A percentile compares a stretch with the other conserved stretches of the same genome.
phyloP scores from a whole-genome alignment of 257 asterid species.

The Jaltomata sinuosa region DNA sequence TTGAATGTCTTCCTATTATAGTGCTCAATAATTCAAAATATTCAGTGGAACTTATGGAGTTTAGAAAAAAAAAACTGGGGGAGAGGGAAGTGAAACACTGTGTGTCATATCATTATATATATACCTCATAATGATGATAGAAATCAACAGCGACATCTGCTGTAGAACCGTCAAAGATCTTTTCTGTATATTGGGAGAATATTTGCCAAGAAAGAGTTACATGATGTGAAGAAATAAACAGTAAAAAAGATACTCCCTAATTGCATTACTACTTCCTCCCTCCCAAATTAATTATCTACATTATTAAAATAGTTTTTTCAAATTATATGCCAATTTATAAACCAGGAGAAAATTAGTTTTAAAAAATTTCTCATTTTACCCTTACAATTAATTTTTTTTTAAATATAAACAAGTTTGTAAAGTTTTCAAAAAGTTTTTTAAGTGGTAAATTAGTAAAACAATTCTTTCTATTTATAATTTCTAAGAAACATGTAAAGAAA shows the following conservation, averaged over 20 bases:
- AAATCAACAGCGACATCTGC: slow-evolving; percentile 24
- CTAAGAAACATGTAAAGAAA: no score
- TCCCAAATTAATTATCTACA: background rate
- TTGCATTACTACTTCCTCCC: no score
- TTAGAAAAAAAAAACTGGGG: background rate
- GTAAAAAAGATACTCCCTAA: no score
- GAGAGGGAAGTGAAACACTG: background rate
- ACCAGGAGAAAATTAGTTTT: no score
- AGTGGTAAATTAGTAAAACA: no score
- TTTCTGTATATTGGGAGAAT: slow-evolving; percentile 9
- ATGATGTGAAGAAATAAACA: background rate
- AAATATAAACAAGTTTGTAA: no score
- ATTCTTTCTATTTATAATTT: no score
- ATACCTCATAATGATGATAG: slow-evolving; percentile 24
- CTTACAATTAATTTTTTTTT: no score
- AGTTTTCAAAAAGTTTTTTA: no score
- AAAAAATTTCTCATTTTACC: no score
- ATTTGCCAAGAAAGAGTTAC: background rate
- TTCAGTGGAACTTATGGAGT: background rate
- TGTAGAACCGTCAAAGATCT: slow-evolving; percentile 12
- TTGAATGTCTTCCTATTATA: slow-evolving; percentile 13
- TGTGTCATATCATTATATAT: background rate
- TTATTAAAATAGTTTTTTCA: no score
- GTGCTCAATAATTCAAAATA: background rate
- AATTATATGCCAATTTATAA: no score